Evolutionary conservation across 352 stramenopile genomes (phyloP).

Genomic region (Pythium coloratum): DNA sequence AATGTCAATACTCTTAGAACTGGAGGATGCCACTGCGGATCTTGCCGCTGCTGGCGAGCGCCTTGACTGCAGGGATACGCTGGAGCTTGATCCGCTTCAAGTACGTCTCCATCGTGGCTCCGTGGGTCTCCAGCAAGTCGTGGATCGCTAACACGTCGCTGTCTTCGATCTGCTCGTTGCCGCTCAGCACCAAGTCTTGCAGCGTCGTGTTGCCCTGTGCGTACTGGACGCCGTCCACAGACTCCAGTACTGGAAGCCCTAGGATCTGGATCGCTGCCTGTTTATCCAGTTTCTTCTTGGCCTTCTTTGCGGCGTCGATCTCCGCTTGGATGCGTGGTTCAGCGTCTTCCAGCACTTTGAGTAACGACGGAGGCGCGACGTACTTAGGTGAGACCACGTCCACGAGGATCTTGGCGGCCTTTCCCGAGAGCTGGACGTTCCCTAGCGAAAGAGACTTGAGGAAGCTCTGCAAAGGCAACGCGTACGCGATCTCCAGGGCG

Average conservation of each 20-base stretch:
- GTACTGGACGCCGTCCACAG: conserved; percentile 51
- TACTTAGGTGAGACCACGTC: conserved; percentile 49
- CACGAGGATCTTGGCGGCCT: conserved; percentile 15
- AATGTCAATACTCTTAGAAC: conserved; percentile 16
- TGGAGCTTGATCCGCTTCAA: conserved; percentile 69
- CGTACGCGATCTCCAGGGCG: conserved; percentile 50
- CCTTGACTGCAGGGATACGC: conserved; percentile 37
- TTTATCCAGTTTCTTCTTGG: conserved; percentile 80
- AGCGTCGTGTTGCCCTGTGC: conserved; percentile 56
- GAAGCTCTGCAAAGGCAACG: conserved; percentile 52
- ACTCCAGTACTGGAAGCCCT: conserved; percentile 58
- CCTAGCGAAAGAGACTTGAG: conserved; percentile 68
- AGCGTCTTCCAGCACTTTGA: conserved; percentile 56
- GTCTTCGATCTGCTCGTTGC: conserved; percentile 46
- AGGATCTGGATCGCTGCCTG: conserved; percentile 47
- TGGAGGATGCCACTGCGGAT: conserved; percentile 28
- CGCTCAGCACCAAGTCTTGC: conserved; percentile 65
- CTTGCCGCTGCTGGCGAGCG: conserved; percentile 11
- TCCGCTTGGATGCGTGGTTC: conserved; percentile 69
- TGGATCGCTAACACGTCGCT: conserved; percentile 41
- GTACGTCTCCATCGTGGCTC: conserved; percentile 44
- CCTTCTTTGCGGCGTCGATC: conserved; percentile 76
- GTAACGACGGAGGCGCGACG: conserved; percentile 44
- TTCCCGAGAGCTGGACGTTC: conserved; percentile 54
- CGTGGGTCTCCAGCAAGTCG: conserved; percentile 38